These are phyloP conservation scores for Monilinia aucupariae DNA, from an alignment of 2,329 filamentous ascomycete genomes.

Conservation along the genomic window DNA sequence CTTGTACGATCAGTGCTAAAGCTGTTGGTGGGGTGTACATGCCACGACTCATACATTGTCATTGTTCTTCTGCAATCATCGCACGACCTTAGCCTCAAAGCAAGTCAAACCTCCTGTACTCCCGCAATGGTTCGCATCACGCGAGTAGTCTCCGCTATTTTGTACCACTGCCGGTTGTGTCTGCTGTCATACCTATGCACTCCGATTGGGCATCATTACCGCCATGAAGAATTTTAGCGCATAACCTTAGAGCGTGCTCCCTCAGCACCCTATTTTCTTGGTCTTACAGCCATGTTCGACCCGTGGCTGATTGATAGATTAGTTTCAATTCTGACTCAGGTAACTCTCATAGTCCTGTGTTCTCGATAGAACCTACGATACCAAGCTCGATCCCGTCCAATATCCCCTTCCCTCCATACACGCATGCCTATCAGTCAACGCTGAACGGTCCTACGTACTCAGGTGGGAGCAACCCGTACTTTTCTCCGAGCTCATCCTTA, in stretches of 20 bases:
- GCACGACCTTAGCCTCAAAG: constrained; percentile 32
- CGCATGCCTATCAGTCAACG: constrained; percentile 31
- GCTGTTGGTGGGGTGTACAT: constrained; percentile 23
- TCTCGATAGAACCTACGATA: constrained; percentile 33
- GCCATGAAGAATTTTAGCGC: constrained; percentile 17
- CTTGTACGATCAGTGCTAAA: constrained; percentile 19
- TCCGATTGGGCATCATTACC: constrained; percentile 30
- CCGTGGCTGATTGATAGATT: constrained; percentile 33
- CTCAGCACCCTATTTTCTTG: constrained; percentile 29
- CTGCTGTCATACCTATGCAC: constrained; percentile 32
- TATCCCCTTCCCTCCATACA: constrained; percentile 31
- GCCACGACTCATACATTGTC: constrained; percentile 30
- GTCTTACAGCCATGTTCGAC: constrained; percentile 28
- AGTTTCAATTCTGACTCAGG: constrained; percentile 34
- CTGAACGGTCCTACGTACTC: constrained; percentile 33
- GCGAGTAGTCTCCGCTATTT: constrained; percentile 30
- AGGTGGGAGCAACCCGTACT: constrained; percentile 31
- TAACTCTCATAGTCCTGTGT: constrained; percentile 34
- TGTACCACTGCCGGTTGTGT: constrained; percentile 29
- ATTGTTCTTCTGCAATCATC: constrained; percentile 25
- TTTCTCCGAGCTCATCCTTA: constrained; percentile 29
- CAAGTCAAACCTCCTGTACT: constrained; percentile 24
- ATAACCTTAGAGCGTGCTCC: constrained; percentile 17
- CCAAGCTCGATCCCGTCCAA: constrained; percentile 31
- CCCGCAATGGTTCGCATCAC: constrained; percentile 29